A percentile compares a stretch with the other conserved stretches of the same genome.
Conservation (phyloP, 495 filamentous ascomycete species). For the Talaromyces trachyspermus region DNA sequence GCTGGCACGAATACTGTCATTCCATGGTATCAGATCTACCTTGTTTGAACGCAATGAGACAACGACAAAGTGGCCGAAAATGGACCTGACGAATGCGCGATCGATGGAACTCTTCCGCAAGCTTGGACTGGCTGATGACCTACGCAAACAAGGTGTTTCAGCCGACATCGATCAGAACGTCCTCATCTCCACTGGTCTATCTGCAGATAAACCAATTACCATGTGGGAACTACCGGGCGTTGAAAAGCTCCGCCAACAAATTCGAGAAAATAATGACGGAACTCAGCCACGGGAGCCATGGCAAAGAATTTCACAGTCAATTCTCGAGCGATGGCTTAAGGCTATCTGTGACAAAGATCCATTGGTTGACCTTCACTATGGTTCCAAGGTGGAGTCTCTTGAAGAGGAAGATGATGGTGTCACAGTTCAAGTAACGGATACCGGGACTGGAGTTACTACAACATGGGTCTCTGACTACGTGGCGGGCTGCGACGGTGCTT, state of each 20-base stretch:
- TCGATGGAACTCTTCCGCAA: constrained; percentile 25
- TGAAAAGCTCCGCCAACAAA: constrained; percentile 6
- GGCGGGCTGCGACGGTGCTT: constrained; percentile 17
- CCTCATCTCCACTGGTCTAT: no score
- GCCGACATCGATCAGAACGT: no score
- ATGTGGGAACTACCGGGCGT: no score
- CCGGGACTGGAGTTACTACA: background rate
- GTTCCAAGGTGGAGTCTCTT: background rate
- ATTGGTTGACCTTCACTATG: background rate
- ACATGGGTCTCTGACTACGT: constrained; percentile 1
- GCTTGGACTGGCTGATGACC: constrained; percentile 21
- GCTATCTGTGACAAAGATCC: constrained; percentile 2
- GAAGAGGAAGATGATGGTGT: background rate
- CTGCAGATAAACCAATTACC: no score
- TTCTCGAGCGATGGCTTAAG: constrained; percentile 14
- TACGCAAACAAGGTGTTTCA: no score
- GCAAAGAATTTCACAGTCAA: constrained; percentile 16
- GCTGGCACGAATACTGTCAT: no score
- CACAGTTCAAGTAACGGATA: background rate
- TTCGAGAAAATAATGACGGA: constrained; percentile 9
- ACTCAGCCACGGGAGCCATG: constrained; percentile 7
- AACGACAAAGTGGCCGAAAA: constrained; percentile 26
- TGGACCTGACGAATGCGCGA: constrained; percentile 27
- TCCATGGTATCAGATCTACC: constrained; percentile 11
- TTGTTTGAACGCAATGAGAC: constrained; percentile 11